These are phyloP conservation scores for Mycena kentingensis DNA, from an alignment of 768 basidiomycete genomes.

Conservation along the genomic window DNA sequence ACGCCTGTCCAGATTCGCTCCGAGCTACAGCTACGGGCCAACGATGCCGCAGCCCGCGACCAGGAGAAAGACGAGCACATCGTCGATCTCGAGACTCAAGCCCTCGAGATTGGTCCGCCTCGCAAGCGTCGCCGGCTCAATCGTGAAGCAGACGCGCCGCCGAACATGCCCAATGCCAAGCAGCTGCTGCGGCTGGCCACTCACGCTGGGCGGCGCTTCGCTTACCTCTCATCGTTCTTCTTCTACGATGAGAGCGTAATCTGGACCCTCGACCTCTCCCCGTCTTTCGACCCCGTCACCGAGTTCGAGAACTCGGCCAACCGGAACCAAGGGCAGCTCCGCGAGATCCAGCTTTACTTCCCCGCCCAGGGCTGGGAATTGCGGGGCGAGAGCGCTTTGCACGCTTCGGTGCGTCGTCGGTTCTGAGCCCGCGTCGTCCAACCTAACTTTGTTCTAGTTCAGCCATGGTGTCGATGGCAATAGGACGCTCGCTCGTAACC, in stretches of 20 bases:
- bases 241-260: background rate
- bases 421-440: background rate
- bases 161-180: conserved; percentile 3
- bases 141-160: conserved; percentile 2
- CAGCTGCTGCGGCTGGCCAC: conserved; percentile 6
- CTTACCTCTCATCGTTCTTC: no score
- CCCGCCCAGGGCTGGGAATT: conserved; percentile 1
- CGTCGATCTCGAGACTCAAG: conserved; percentile 8
- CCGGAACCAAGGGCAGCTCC: conserved; percentile 7
- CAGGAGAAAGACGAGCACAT: background rate
- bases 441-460: conserved; percentile 5
- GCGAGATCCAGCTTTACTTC: background rate
- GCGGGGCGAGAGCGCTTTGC: conserved; percentile 4
- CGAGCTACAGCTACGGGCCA: background rate
- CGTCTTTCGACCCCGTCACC: background rate
- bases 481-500: background rate
- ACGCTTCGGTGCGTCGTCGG: background rate
- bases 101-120: background rate
- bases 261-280: background rate
- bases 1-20: background rate
- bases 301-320: conserved; percentile 9
- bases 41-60: background rate
- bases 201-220: conserved; percentile 9
- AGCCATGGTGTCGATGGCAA: conserved; percentile 4
- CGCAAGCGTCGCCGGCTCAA: conserved; percentile 12